Conservation (phyloP, 176 grass and related monocot species). For the Juncus inflexus region DNA sequence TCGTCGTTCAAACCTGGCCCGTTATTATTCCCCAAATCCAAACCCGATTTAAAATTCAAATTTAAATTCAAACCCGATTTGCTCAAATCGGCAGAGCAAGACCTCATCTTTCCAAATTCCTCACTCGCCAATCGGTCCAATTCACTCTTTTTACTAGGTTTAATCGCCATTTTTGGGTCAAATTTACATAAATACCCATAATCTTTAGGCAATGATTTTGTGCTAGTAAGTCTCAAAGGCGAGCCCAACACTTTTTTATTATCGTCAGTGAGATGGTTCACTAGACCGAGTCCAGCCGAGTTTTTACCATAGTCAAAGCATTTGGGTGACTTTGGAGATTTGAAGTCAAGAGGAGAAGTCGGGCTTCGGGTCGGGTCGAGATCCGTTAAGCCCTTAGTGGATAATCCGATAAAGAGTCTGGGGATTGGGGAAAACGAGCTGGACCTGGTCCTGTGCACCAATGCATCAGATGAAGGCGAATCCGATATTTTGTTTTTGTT, state of each 20-base stretch:
- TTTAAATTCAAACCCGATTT: conserved; percentile 39
- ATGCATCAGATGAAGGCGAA: conserved; percentile 30
- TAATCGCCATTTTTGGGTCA: conserved; percentile 11
- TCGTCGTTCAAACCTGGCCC: conserved; percentile 16
- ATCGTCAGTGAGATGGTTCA: conserved; percentile 48
- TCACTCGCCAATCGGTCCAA: conserved; percentile 19
- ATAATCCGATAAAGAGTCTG: conserved; percentile 60
- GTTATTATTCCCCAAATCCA: conserved; percentile 23
- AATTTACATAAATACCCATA: conserved; percentile 31
- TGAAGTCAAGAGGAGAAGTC: conserved; percentile 82
- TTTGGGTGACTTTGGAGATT: conserved; percentile 50
- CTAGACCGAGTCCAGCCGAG: conserved; percentile 66
- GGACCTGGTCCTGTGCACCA: conserved; percentile 29
- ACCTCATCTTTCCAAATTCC: conserved; percentile 61
- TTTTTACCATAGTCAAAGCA: conserved; percentile 45
- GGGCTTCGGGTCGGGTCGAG: conserved; percentile 64
- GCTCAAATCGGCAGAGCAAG: conserved; percentile 40
- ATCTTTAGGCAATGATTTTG: conserved; percentile 51
- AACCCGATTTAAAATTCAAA: conserved; percentile 19
- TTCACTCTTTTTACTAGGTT: background rate
- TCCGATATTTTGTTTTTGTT: conserved; percentile 48
- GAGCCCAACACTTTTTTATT: conserved; percentile 20
- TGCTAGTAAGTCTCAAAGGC: conserved; percentile 26
- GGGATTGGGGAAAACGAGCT: conserved; percentile 61
- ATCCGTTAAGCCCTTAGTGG: conserved; percentile 46